Evolutionary conservation across 2,329 filamentous ascomycete genomes (phyloP).

Genomic region (Tympanopsis confertula): DNA sequence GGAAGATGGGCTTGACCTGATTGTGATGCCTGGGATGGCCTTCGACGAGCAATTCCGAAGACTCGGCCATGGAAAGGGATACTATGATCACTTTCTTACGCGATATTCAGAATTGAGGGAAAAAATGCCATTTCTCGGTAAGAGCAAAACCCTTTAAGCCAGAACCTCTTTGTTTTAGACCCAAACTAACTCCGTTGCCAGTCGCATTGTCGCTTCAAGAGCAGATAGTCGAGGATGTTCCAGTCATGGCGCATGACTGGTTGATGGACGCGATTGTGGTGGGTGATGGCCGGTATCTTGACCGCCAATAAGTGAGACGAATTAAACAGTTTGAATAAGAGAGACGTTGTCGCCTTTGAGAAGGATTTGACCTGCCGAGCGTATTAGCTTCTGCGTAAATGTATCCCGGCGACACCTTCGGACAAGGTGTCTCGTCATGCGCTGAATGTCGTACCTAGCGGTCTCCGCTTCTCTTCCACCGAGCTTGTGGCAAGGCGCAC

Average conservation of each 20-base stretch:
- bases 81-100: slow-evolving; percentile 55
- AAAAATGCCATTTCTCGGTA: slow-evolving; percentile 49
- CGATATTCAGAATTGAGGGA: slow-evolving; percentile 28
- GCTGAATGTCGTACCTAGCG: slow-evolving; percentile 42
- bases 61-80: slow-evolving; percentile 57
- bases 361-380: slow-evolving; percentile 60
- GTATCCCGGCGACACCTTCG: too few relatives aligned
- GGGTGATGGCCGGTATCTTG: slow-evolving; percentile 8
- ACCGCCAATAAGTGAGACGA: background rate
- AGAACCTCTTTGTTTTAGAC: slow-evolving; percentile 35
- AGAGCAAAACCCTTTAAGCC: slow-evolving; percentile 18
- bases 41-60: slow-evolving; percentile 46
- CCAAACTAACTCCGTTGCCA: slow-evolving; percentile 23
- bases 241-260: slow-evolving; percentile 29
- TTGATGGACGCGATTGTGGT: slow-evolving; percentile 10
- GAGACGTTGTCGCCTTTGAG: slow-evolving; percentile 84
- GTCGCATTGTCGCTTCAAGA: slow-evolving; percentile 20
- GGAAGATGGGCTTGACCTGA: slow-evolving; percentile 50
- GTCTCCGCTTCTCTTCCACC: slow-evolving; percentile 40
- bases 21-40: slow-evolving; percentile 56
- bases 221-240: slow-evolving; percentile 36
- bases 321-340: slow-evolving; percentile 45
- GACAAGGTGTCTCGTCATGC: too few relatives aligned
- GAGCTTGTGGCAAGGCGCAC: slow-evolving; percentile 44
- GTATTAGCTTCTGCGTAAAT: background rate